These are phyloP conservation scores for Neohortaea acidophila DNA, from an alignment of 495 filamentous ascomycete species.

Conservation along the genomic window DNA sequence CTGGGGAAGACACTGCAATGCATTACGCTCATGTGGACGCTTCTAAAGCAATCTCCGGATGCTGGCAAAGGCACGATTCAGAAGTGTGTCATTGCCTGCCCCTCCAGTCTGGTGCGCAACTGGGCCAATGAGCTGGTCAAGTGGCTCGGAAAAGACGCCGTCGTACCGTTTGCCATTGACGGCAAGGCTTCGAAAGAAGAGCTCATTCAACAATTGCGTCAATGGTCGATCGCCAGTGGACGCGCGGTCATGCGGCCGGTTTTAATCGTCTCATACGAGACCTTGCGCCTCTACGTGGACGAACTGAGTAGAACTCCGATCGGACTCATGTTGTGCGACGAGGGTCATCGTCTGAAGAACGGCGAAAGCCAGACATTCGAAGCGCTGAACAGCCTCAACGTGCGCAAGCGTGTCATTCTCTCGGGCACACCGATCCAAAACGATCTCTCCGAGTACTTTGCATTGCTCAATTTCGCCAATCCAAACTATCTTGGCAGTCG, in stretches of 20 bases:
- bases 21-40: conserved; percentile 80
- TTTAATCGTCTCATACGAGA: conserved; percentile 99
- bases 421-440: conserved; percentile 98
- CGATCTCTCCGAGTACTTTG: conserved; percentile 93
- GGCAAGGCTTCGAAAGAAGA: conserved; percentile 94
- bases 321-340: conserved; percentile 90
- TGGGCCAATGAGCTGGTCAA: conserved; percentile 95
- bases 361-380: conserved; percentile 89
- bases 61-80: conserved; percentile 87
- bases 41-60: conserved; percentile 88
- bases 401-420: conserved; percentile 80
- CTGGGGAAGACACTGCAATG: conserved; percentile 87
- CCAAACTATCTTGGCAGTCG: conserved; percentile 79
- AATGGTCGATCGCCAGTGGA: conserved; percentile 85
- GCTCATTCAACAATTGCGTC: conserved; percentile 70
- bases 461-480: conserved; percentile 92
- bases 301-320: conserved; percentile 75
- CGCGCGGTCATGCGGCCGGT: conserved; percentile 84
- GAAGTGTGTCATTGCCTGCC: conserved; percentile 97
- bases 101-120: conserved; percentile 89
- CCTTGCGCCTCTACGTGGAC: conserved; percentile 78
- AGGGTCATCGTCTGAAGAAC: conserved; percentile 97
- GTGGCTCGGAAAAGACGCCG: conserved; percentile 85
- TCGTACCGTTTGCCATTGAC: conserved; percentile 90
- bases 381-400: conserved; percentile 77